Evolutionary conservation across 345 rosid species (phyloP), one percentile per base, ranked within the genome.

Genomic region (Anacardium occidentale): DNA sequence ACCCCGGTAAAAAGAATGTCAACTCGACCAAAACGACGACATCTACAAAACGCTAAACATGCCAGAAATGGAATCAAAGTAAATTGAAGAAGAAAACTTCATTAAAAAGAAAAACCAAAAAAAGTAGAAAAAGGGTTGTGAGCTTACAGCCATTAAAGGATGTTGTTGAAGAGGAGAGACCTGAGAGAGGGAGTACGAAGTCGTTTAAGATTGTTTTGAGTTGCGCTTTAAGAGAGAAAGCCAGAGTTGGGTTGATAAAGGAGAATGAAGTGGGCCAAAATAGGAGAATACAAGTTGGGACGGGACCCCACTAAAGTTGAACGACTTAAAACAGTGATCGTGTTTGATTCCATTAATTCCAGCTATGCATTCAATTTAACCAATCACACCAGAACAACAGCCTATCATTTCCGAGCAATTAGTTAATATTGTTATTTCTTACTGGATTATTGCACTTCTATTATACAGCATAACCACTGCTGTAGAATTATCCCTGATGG

Each of bases 131-230:
- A 22, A 10, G 22, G 1, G 14, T 22, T 56, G 15, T 44, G 26
- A 58, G n/a, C 73, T 17, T 70, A 70, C 73, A 58, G 73, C 73
- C 73, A 70, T 70, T n/a, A 45, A 37, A 37, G 1, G 42, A 10
- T 17, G 5, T 20, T 15, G 53, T 24, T 24, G 73, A 12, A 15
- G 55, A 57, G n/a, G n/a, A 69, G 12, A 44, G 34, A 42, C 12
- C 42, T 25, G 24, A 57, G 55, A n/a, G n/a, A 9, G 24, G 69
- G 26, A 8, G 37, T 17, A 22, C 0, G 40, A 65, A 25, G 22
- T 24, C 40, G 20, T 14, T 45, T 64, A 9, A 2, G 18, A 18
- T 11, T 9, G 64, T 25, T 18, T 15, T 47, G 13, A 15, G 64
- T 59, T 45, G 73, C 20, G 71, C 12, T 47, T 44, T 18, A 53